phyloP scores from a whole-genome alignment of 2,329 filamentous ascomycete species.

The Plenodomus tracheiphilus region DNA sequence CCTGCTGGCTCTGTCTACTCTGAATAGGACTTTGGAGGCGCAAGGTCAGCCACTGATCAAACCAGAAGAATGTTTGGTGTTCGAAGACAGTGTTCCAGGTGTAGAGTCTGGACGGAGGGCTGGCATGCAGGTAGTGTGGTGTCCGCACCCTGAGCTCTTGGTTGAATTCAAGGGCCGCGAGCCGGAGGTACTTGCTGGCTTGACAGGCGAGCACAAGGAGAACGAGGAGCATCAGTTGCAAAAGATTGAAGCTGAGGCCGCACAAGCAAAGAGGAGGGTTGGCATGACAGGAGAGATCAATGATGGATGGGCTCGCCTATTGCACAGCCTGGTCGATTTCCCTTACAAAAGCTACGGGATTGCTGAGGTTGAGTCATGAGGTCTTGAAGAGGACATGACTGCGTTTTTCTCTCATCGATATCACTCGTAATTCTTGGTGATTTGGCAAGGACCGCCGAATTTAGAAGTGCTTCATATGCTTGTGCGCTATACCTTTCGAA shows the following conservation, averaged over 20 bases:
- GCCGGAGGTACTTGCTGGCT: slow-evolving; percentile 79
- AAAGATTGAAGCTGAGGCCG: slow-evolving; percentile 42
- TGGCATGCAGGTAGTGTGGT: slow-evolving; percentile 94
- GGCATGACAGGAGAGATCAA: slow-evolving; percentile 59
- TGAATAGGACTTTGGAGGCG: slow-evolving; percentile 73
- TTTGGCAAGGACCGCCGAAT: neutral
- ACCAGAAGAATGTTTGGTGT: slow-evolving; percentile 90
- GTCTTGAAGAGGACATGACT: neutral
- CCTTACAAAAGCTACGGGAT: slow-evolving; percentile 65
- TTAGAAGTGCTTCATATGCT: too few relatives aligned
- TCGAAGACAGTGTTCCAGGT: slow-evolving; percentile 92
- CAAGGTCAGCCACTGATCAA: slow-evolving; percentile 64
- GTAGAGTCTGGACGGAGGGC: slow-evolving; percentile 89
- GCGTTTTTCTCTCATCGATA: too few relatives aligned
- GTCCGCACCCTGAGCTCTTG: slow-evolving; percentile 78
- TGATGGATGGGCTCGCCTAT: slow-evolving; percentile 63
- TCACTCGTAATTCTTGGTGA: neutral
- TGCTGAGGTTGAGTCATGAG: neutral
- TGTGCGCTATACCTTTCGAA: too few relatives aligned
- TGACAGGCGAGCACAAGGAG: slow-evolving; percentile 71
- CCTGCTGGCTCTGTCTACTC: slow-evolving; percentile 77
- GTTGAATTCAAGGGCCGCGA: slow-evolving; percentile 77
- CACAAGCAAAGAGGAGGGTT: slow-evolving; percentile 43
- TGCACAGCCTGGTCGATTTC: slow-evolving; percentile 60
- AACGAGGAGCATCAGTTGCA: slow-evolving; percentile 49